A percentile compares a stretch with the other conserved stretches of the same genome.
These are phyloP conservation scores for Neltuma alba DNA, from an alignment of 306 rosid species.

Conservation along the genomic window DNA sequence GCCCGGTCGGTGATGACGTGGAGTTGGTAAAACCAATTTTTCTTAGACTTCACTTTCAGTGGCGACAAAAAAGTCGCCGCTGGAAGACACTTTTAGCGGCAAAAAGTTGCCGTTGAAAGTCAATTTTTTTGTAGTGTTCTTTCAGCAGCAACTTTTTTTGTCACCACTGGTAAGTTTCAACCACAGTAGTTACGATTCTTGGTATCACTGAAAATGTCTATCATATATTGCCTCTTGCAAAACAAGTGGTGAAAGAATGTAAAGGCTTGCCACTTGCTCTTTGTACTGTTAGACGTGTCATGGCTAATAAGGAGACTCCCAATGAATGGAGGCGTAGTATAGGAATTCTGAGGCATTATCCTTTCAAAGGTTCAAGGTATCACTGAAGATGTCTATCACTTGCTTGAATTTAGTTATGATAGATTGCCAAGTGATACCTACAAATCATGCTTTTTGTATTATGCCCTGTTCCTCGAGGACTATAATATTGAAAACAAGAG, in stretches of 20 bases:
- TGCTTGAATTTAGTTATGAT: constrained; percentile 17
- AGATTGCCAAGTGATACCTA: background rate
- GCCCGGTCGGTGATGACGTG: no score
- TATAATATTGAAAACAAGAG: background rate
- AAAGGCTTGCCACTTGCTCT: constrained; percentile 11
- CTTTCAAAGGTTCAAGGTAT: background rate
- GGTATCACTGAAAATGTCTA: no score
- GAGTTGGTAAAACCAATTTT: no score
- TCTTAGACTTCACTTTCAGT: no score
- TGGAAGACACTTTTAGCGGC: no score
- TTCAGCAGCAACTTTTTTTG: no score
- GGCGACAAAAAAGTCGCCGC: no score
- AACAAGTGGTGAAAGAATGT: background rate
- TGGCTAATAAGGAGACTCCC: background rate
- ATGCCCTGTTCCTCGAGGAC: background rate
- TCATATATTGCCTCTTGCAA: background rate
- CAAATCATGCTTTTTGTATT: constrained; percentile 8
- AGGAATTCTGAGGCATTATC: background rate
- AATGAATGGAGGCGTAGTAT: background rate
- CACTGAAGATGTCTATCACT: background rate
- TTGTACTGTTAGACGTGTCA: background rate
- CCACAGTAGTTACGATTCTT: no score
- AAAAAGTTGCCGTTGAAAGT: no score
- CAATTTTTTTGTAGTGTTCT: no score
- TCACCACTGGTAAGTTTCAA: no score